These are phyloP conservation scores for Diplogelasinospora grovesii DNA, from an alignment of 495 filamentous ascomycete genomes.

Conservation along the genomic window DNA sequence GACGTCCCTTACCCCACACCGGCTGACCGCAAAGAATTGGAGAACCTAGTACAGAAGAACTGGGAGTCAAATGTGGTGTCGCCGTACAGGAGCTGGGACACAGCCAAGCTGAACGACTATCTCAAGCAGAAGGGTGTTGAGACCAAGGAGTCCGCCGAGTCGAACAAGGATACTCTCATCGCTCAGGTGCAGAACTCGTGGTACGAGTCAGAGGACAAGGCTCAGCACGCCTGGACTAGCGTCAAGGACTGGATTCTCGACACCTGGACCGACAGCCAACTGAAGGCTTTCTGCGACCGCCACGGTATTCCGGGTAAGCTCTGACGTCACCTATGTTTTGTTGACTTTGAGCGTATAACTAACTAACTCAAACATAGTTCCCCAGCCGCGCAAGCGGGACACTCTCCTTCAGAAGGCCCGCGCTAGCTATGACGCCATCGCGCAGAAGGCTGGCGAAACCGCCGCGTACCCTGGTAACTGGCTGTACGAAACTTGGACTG, in stretches of 20 bases:
- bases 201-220: conserved; percentile 70
- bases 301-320: conserved; percentile 68
- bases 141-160: conserved; percentile 52
- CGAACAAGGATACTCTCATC: conserved; percentile 61
- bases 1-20: conserved; percentile 78
- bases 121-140: conserved; percentile 62
- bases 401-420: conserved; percentile 70
- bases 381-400: conserved; percentile 82
- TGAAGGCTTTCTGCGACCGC: conserved; percentile 89
- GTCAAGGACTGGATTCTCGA: conserved; percentile 93
- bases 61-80: conserved; percentile 64
- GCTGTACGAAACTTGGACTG: conserved; percentile 82
- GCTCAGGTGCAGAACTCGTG: conserved; percentile 60
- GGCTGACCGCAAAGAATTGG: conserved; percentile 80
- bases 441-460: conserved; percentile 78
- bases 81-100: conserved; percentile 69
- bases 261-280: conserved; percentile 61
- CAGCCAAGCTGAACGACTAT: conserved; percentile 56
- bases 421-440: conserved; percentile 70
- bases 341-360: background rate
- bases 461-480: conserved; percentile 88
- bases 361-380: conserved; percentile 31
- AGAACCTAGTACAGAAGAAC: conserved; percentile 78
- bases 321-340: background rate
- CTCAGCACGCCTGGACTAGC: conserved; percentile 59